These are phyloP conservation scores for Aphanoascus verrucosus DNA, from an alignment of 2,329 filamentous ascomycete genomes.

Conservation along the genomic window DNA sequence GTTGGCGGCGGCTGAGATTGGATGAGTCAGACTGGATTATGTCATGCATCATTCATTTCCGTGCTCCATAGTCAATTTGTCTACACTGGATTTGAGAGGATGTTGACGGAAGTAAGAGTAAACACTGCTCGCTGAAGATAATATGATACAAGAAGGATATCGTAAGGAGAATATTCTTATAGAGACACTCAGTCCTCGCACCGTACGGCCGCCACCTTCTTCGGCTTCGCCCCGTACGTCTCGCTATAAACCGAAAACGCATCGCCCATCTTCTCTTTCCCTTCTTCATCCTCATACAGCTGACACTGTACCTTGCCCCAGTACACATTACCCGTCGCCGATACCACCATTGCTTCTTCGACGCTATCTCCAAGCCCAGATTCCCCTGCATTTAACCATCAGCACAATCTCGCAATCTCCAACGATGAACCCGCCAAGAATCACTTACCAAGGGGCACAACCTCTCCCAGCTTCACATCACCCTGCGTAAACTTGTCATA, in stretches of 20 bases:
- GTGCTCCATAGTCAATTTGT: not conserved
- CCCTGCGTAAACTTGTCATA: conserved; percentile 6
- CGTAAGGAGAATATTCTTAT: too few relatives aligned
- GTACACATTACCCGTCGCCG: not conserved
- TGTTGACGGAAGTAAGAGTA: not conserved
- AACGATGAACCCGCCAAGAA: not conserved
- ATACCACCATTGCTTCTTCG: conserved; percentile 11
- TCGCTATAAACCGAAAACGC: conserved; percentile 3
- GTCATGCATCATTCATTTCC: not conserved
- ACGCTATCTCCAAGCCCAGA: conserved; percentile 1
- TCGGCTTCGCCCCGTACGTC: conserved; percentile 1
- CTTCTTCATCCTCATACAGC: conserved; percentile 11
- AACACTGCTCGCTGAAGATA: not conserved
- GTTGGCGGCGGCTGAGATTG: not conserved
- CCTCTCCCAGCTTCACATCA: conserved; percentile 11
- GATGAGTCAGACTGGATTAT: conserved; percentile 5
- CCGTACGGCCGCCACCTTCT: conserved; percentile 6
- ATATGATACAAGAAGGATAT: not conserved
- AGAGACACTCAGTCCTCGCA: conserved; percentile 1
- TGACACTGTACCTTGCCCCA: conserved; percentile 7
- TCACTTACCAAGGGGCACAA: conserved; percentile 4
- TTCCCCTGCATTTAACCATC: not conserved
- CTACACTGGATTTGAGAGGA: not conserved
- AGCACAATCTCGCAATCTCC: not conserved
- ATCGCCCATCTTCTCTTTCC: conserved; percentile 6